These are phyloP conservation scores for Trichoderma reesei DNA, from an alignment of 495 filamentous ascomycete genomes.

Conservation along the genomic window DNA sequence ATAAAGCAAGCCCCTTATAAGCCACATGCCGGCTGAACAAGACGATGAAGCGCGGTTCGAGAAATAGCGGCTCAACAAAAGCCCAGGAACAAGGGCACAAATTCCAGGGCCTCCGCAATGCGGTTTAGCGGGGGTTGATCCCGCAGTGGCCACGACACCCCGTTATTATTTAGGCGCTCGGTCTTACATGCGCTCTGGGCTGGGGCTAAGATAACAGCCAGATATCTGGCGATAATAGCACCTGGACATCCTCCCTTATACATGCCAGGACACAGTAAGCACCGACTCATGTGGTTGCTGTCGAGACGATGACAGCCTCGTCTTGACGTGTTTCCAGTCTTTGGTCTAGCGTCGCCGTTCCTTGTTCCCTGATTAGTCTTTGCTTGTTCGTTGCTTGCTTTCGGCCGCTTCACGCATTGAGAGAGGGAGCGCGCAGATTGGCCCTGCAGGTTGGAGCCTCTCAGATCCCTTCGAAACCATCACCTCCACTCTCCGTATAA, in stretches of 20 bases:
- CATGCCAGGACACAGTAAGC: too few relatives aligned
- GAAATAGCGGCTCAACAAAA: neutral
- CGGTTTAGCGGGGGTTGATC: neutral
- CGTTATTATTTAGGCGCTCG: neutral
- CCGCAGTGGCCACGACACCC: conserved; percentile 5
- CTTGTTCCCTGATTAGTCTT: too few relatives aligned
- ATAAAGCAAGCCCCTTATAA: neutral
- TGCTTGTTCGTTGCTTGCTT: neutral
- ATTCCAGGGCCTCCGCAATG: neutral
- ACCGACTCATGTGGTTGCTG: neutral
- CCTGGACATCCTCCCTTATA: too few relatives aligned
- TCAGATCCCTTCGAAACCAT: too few relatives aligned
- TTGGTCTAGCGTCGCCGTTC: neutral
- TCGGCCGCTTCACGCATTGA: neutral
- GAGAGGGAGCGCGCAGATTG: neutral
- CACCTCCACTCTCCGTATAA: too few relatives aligned
- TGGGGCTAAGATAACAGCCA: neutral
- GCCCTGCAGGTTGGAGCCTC: neutral
- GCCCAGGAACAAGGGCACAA: conserved; percentile 1
- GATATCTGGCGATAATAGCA: neutral
- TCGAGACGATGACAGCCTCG: neutral
- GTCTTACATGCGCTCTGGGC: too few relatives aligned
- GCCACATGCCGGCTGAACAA: neutral
- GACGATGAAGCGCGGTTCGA: neutral
- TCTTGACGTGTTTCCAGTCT: neutral